Percentiles rank a stretch among this genome's conserved stretches.
phyloP scores from a whole-genome alignment of 2,329 filamentous ascomycete genomes.

The Arthrobotrys pseudoclavata region DNA sequence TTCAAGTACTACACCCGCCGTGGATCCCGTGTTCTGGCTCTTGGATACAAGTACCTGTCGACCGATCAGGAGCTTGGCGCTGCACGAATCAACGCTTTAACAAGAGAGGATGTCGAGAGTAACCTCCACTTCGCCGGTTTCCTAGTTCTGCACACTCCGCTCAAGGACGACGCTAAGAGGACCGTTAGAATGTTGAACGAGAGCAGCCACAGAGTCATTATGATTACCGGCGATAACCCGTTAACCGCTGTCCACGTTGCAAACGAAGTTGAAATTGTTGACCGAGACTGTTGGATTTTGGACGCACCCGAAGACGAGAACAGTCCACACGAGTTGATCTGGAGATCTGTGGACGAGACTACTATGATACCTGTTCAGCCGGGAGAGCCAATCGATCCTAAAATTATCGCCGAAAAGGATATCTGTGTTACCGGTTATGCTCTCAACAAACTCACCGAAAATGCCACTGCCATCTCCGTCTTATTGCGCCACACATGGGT shows the following conservation, averaged over 20 bases:
- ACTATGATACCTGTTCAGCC: constrained; percentile 87
- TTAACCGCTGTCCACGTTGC: constrained; percentile 96
- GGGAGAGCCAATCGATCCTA: constrained; percentile 80
- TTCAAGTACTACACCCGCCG: constrained; percentile 98
- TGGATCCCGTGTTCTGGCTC: constrained; percentile 90
- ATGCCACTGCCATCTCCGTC: constrained; percentile 78
- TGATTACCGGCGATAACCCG: constrained; percentile 99
- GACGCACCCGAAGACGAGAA: constrained; percentile 93
- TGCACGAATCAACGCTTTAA: constrained; percentile 89
- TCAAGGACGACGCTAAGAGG: constrained; percentile 96
- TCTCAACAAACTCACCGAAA: constrained; percentile 86
- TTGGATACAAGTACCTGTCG: constrained; percentile 93
- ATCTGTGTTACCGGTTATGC: constrained; percentile 97
- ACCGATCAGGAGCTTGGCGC: constrained; percentile 84
- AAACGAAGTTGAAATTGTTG: constrained; percentile 95
- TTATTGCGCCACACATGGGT: constrained; percentile 94
- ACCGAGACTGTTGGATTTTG: constrained; percentile 92
- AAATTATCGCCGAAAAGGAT: constrained; percentile 87
- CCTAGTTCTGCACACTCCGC: constrained; percentile 90
- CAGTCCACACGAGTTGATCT: constrained; percentile 82
- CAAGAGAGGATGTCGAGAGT: constrained; percentile 90
- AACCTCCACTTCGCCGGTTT: constrained; percentile 92
- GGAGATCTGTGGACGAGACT: constrained; percentile 95
- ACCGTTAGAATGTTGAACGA: constrained; percentile 97
- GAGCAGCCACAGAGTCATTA: constrained; percentile 97